A percentile compares a stretch with the other conserved stretches of the same genome.
phyloP scores from a whole-genome alignment of 208 protist genomes.

The Entamoeba histolytica region DNA sequence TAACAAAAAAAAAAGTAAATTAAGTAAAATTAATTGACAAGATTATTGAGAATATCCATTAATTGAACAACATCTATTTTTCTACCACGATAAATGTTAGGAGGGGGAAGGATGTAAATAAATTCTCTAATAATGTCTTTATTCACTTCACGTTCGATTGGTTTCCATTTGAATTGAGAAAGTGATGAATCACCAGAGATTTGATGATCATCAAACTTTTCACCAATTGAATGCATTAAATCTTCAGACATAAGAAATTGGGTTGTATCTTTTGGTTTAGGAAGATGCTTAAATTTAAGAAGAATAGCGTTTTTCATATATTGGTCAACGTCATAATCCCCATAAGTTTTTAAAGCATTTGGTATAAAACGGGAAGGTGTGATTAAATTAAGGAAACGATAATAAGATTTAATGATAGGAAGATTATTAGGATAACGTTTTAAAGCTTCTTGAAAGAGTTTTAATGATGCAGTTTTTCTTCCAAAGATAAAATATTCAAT shows the following conservation, averaged over 20 bases:
- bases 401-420: not conserved
- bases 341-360: not conserved
- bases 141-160: not conserved
- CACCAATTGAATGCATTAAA: not conserved
- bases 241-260: not conserved
- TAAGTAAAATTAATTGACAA: not conserved
- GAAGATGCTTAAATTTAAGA: not conserved
- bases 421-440: not conserved
- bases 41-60: not conserved
- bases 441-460: not conserved
- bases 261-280: not conserved
- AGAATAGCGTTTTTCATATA: not conserved
- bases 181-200: not conserved
- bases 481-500: not conserved
- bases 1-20: too few species aligned
- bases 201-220: not conserved
- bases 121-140: not conserved
- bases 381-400: not conserved
- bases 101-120: not conserved
- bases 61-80: not conserved
- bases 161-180: not conserved
- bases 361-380: not conserved
- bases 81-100: not conserved
- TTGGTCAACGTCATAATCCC: not conserved
- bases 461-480: not conserved